Base-by-base conservation (phyloP, 768 basidiomycete species). In the Phanerodontia chrysosporium region DNA sequence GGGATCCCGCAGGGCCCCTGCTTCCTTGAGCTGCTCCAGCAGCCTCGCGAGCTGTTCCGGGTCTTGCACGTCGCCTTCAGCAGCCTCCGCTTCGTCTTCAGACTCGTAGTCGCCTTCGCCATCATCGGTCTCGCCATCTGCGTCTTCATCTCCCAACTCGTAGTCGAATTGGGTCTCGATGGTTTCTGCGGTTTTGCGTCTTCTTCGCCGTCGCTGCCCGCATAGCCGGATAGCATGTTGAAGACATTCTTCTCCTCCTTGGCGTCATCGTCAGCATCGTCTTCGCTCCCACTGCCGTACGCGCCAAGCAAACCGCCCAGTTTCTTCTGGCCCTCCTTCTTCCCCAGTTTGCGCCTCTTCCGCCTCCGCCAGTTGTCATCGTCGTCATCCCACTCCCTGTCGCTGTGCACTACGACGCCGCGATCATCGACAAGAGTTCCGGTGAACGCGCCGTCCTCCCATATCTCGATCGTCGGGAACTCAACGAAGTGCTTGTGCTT, bases 391-490 rank as follows among this genome's bases (percentile, higher is more conserved):
- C 30, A 35, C 16, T 57, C 46, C 29, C 12, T 57, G n/a, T 61
- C 55, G 21, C 22, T 22, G 42, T 65, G 64, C 28, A 76, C 75
- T 35, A 82, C 65, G 4, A 73, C 62, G 2, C 85, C 85, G 49
- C 77, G 69, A 45, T 77, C 76, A 58, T 88, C 81, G 16, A 89
- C 75, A n/a, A 91, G 65, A 9, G 75, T 75, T 7, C 84, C 87
- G 8, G 70, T 72, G 70, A 92, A 94, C 29, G 84, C 73, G 21
- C 69, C 75, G 24, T 73, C 81, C 49, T 87, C 83, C 77, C 86
- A 87, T 6, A 95, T 71, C 57, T 93, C 87, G 46, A 96, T 83
- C 1, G 85, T 86, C 7, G 94, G 94, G 66, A 83, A 96, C 70
- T 96, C 94, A 30, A 89, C 80, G 70, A 94, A 93, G 28, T 82